These are phyloP conservation scores for Gossypium sturtianum DNA, from an alignment of 345 rosid species.

Conservation along the genomic window DNA sequence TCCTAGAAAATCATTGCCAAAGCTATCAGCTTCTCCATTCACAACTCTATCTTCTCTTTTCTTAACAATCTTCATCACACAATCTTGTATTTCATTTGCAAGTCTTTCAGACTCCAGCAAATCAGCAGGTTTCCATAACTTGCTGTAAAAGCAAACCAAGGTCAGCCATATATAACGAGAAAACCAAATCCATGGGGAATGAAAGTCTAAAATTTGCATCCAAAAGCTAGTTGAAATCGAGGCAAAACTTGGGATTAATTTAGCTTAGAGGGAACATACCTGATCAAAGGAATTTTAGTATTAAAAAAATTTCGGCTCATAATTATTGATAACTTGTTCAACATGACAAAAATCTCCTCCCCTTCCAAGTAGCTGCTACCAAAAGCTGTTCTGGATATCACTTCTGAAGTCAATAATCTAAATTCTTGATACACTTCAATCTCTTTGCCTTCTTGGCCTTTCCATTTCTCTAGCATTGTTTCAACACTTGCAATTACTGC, in stretches of 20 bases:
- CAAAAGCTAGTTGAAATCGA: not conserved
- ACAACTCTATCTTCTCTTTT: not conserved
- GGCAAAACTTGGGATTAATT: not conserved
- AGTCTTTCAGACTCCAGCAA: not conserved
- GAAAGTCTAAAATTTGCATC: not conserved
- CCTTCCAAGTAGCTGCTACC: constrained; percentile 3
- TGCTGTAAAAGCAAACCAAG: not conserved
- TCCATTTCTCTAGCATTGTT: not conserved
- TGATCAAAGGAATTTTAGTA: not conserved
- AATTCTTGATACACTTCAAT: not conserved
- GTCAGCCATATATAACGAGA: not conserved
- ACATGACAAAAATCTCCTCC: not conserved
- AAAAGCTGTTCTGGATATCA: constrained; percentile 3
- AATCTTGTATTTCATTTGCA: not conserved
- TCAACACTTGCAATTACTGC: not conserved
- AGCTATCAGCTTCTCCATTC: not conserved
- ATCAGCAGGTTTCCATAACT: not conserved
- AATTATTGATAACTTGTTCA: not conserved
- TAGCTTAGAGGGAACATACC: not conserved
- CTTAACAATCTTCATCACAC: not conserved
- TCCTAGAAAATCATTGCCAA: not conserved
- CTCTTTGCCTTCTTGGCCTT: not conserved
- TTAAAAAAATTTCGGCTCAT: not conserved
- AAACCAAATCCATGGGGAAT: not conserved
- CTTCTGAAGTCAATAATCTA: not conserved